Percentiles rank a stretch among this genome's conserved stretches.
Evolutionary conservation across 352 stramenopile genomes (phyloP).

Genomic region (Lagenidium giganteum): DNA sequence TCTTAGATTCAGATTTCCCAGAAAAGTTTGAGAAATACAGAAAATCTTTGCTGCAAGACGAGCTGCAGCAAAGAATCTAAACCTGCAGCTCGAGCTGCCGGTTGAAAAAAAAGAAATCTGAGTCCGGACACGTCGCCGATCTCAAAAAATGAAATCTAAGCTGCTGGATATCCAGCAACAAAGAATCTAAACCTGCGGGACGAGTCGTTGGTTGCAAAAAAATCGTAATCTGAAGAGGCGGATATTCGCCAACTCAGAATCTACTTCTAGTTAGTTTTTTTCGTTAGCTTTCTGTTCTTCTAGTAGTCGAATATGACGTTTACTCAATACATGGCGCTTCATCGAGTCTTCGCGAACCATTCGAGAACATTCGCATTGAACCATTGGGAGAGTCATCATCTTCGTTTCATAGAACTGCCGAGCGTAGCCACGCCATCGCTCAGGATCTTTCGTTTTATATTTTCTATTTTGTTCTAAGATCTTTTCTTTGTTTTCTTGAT

Average conservation of each 20-base stretch:
- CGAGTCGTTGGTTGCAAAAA: not conserved
- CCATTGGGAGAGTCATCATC: conserved; percentile 7
- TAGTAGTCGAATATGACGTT: conserved; percentile 6
- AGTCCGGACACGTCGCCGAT: not conserved
- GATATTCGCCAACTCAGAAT: not conserved
- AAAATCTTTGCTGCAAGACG: not conserved
- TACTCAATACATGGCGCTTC: conserved; percentile 9
- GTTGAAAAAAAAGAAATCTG: conserved; percentile 2
- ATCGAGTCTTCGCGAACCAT: conserved; percentile 7
- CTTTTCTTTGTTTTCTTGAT: conserved; percentile 6
- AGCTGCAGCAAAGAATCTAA: not conserved
- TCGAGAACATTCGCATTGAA: conserved; percentile 8
- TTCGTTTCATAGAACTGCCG: conserved; percentile 6
- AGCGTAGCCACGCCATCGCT: conserved; percentile 7
- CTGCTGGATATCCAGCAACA: not conserved
- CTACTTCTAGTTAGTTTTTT: conserved; percentile 6
- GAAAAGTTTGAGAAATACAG: conserved; percentile 5
- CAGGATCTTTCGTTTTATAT: conserved; percentile 5
- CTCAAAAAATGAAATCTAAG: not conserved
- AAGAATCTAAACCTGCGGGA: not conserved
- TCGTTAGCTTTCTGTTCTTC: conserved; percentile 5
- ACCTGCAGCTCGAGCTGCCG: not conserved
- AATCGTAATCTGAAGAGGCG: no score
- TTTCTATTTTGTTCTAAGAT: conserved; percentile 6
- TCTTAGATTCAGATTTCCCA: conserved; percentile 6